A percentile compares a stretch with the other conserved stretches of the same genome.
phyloP scores from a whole-genome alignment of 2,329 filamentous ascomycete genomes.

The Cladorrhinum sp. region DNA sequence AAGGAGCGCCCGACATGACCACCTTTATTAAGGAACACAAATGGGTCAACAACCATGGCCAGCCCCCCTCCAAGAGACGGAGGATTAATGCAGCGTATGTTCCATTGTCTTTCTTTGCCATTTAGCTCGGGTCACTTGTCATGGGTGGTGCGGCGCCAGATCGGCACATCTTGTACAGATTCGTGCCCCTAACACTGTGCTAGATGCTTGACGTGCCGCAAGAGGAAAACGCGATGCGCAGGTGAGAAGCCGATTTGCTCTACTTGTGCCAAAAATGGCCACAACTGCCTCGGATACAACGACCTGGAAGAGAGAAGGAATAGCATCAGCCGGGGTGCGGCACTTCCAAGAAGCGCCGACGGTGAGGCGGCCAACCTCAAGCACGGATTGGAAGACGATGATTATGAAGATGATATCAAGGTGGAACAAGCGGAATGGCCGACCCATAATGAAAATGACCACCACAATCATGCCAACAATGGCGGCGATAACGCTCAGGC shows the following conservation, averaged over 20 bases:
- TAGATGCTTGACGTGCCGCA: conserved; percentile 70
- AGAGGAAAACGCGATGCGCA: conserved; percentile 71
- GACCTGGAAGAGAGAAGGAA: conserved; percentile 47
- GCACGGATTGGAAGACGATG: conserved; percentile 1
- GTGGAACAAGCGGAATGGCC: conserved; percentile 22
- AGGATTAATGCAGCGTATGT: conserved; percentile 76
- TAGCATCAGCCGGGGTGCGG: conserved; percentile 9
- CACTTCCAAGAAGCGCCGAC: conserved; percentile 6
- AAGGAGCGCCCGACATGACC: conserved; percentile 40
- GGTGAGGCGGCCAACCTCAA: conserved; percentile 4
- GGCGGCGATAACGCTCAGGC: conserved; percentile 32
- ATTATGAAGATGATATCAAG: conserved; percentile 16
- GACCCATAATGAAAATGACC: conserved; percentile 33
- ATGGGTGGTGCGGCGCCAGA: not conserved
- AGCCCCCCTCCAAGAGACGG: conserved; percentile 74
- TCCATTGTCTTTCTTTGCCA: not conserved
- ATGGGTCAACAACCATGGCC: conserved; percentile 79
- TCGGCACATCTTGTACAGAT: not conserved
- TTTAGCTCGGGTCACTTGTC: not conserved
- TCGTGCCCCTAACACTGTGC: conserved; percentile 12
- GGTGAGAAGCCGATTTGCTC: conserved; percentile 70
- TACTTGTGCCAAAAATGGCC: conserved; percentile 69
- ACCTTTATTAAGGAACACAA: conserved; percentile 60
- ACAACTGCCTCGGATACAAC: conserved; percentile 65
- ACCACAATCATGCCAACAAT: conserved; percentile 28